Evolutionary conservation across 2,329 filamentous ascomycete genomes (phyloP), one percentile per base, ranked within the genome.

Genomic region (Biscogniauxia marginata): DNA sequence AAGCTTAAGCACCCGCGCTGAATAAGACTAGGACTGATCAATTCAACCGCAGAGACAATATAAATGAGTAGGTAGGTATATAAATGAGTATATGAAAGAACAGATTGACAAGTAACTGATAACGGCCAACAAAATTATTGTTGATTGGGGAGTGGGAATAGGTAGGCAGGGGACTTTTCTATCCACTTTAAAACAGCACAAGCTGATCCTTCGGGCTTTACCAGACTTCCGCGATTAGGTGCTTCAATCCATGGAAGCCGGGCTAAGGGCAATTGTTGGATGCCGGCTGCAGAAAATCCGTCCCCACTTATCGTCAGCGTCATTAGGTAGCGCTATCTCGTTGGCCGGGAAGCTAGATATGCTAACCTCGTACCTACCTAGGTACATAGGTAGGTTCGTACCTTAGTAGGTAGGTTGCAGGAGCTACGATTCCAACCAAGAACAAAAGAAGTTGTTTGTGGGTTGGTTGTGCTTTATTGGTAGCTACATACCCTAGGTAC

Each of bases 251-350:
- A n/a, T n/a, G n/a, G n/a, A n/a, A n/a, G n/a, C n/a, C n/a, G n/a
- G n/a, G n/a, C n/a, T n/a, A n/a, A n/a, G n/a, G n/a, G n/a, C n/a
- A n/a, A n/a, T n/a, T n/a, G n/a, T n/a, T n/a, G n/a, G n/a, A n/a
- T 25, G 24, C 24, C 24, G 11, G 24, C 30, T 39, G 30, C 13
- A 39, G 30, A n/a, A 39, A n/a, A 39, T 39, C 7, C 30, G 46
- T 54, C 49, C 39, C 64, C 61, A 66, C 63, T 50, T 44, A 16
- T 22, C 59, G 47, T 51, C 53, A 52, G 43, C 16, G 44, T 53
- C 50, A 53, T 62, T 24, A 59, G 49, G 48, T 52, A 53, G 46
- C 18, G 46, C 50, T 44, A 51, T 61, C 58, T 58, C 21, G 46
- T 63, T 62, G 57, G 57, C 56, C 47, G 34, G 57, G 51, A 45